Percentiles rank a stretch among this genome's conserved stretches.
These are phyloP conservation scores for Aspergillus ibericus DNA, from an alignment of 2,329 filamentous ascomycete genomes.

Conservation along the genomic window DNA sequence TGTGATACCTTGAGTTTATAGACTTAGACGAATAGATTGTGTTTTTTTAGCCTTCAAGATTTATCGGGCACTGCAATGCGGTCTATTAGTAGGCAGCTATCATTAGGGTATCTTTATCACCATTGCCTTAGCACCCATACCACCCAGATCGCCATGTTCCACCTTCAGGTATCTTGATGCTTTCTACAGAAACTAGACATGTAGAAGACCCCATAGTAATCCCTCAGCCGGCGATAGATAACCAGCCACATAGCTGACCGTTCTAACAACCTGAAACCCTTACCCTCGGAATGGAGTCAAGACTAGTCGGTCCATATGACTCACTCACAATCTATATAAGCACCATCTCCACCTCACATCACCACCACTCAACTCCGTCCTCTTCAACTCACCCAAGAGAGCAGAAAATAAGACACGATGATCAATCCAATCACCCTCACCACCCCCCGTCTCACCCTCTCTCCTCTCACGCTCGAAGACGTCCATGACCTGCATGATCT, in stretches of 20 bases:
- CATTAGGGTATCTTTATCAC: too few species aligned
- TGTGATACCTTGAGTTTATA: slow-evolving; percentile 49
- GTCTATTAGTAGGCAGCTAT: too few species aligned
- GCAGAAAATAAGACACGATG: not conserved
- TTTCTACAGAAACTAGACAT: too few species aligned
- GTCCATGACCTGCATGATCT: slow-evolving; percentile 8
- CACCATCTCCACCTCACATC: not conserved
- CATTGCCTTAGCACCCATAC: too few species aligned
- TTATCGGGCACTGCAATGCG: not conserved
- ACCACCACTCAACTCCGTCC: not conserved
- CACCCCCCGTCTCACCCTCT: slow-evolving; percentile 12
- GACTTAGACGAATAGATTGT: not conserved
- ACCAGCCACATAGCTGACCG: too few species aligned
- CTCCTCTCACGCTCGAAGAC: slow-evolving; percentile 2
- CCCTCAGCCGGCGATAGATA: too few species aligned
- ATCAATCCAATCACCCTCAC: not conserved
- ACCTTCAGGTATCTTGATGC: too few species aligned
- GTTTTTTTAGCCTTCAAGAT: not conserved
- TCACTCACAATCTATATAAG: not conserved
- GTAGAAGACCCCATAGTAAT: too few species aligned
- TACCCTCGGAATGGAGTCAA: too few species aligned
- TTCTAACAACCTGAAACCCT: too few species aligned
- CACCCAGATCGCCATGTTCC: too few species aligned
- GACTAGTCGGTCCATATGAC: too few species aligned
- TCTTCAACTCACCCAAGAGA: not conserved